Base-by-base conservation (phyloP, 495 filamentous ascomycete genomes). In the Monascus purpureus region DNA sequence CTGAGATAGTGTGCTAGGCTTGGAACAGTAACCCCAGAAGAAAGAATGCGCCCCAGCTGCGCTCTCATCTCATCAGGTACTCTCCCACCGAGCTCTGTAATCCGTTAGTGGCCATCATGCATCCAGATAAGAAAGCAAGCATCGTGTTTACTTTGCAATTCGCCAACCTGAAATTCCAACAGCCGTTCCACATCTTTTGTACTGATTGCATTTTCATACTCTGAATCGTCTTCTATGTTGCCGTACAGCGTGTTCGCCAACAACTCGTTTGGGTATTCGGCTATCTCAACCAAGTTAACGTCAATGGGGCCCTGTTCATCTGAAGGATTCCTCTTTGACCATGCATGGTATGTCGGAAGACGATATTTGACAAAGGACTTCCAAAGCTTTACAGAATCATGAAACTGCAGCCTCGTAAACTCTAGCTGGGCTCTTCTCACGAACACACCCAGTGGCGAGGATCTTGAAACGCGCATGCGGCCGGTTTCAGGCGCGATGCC, bases 361-460 rank as follows among this genome's bases (percentile, higher is more conserved):
- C 86, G 70, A 50, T 88, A 96, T 29, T 60, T 70, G 31, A 82
- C 66, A 55, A 95, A 86, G 0, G 61, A 67, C 23, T 68, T 71
- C 92, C 90, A 96, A 22, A 97, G 53, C 18, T 66, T 73, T 14
- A 80, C 59, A 0, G 70, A 66, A 41, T 88, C 77, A 41, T 82
- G 64, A 40, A 95, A 94, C 29, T 80, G 77, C 13, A 95, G 50
- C 28, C 77, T 59, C 2, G 73, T 73, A 52, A 84, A 93, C 53
- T 97, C 88, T 13, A 93, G 56, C 35, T 72, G 68, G 6, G 78
- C 66, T 41, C 76, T 68, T 33, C 87, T 65, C 3, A 95, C 70
- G 46, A 93, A 95, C n/a, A 67, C 65, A 9, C 90, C 92, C 16
- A 95, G 59, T 0, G 85, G 84, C 1, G 90, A 94, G 29, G 70